Evolutionary conservation across 352 stramenopile genomes (phyloP).

Genomic region (Phytophthora kernoviae): DNA sequence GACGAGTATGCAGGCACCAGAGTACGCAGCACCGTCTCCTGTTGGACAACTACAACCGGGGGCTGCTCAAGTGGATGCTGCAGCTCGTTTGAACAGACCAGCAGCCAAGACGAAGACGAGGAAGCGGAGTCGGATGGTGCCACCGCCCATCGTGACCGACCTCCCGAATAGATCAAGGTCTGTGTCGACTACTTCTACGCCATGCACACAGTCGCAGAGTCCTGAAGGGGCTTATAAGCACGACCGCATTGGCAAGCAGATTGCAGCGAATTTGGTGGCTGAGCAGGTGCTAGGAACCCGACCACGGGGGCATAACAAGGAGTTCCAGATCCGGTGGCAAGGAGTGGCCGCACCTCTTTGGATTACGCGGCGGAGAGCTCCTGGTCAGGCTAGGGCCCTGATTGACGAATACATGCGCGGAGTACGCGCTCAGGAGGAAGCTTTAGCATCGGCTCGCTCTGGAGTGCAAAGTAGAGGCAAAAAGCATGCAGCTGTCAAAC

Average conservation of each 20-base stretch:
- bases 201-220: conserved; percentile 4
- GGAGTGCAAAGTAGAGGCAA: conserved; percentile 3
- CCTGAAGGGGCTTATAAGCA: conserved; percentile 4
- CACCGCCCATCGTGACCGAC: conserved; percentile 16
- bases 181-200: conserved; percentile 4
- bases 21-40: neutral
- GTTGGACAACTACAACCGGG: too few relatives aligned
- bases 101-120: conserved; percentile 2
- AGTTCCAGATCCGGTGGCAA: conserved; percentile 48
- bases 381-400: conserved; percentile 28
- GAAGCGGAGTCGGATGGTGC: conserved; percentile 6
- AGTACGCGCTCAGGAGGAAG: conserved; percentile 6
- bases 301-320: conserved; percentile 18
- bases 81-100: neutral
- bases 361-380: conserved; percentile 41
- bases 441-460: neutral
- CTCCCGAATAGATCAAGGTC: conserved; percentile 5
- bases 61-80: neutral
- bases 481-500: conserved; percentile 14
- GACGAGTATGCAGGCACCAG: conserved; percentile 17
- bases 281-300: conserved; percentile 38
- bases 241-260: conserved; percentile 30
- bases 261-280: conserved; percentile 22
- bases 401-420: conserved; percentile 37
- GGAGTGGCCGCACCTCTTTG: conserved; percentile 28